Base-by-base conservation (phyloP, 2,329 filamentous ascomycete genomes). In the Colletotrichum plurivorum region DNA sequence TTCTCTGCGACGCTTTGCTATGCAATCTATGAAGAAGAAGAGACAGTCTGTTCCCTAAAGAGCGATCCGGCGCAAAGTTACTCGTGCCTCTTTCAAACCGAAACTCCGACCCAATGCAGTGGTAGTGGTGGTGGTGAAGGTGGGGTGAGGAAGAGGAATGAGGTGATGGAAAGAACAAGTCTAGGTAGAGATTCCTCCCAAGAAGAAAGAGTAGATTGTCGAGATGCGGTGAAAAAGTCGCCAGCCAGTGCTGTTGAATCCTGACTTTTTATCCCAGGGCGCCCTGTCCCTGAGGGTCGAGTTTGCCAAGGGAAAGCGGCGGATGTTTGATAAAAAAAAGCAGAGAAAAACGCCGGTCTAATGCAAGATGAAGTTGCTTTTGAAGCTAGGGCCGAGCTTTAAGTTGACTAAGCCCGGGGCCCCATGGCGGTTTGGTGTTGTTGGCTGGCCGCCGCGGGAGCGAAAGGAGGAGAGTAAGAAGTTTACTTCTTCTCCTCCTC, bases 401-500 rank as follows among this genome's bases (percentile, higher is more conserved):
- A n/a, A 46, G 49, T 36, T 36, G 31, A 36, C 31, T 36, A 36
- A 36, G 31, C 31, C 8, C 31, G 31, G 31, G 8, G 4, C 22
- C 54, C 49, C 22, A 22, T 36, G 39, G 25, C 27, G 9, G 9
- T 25, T 25, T 25, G 22, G 10, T 36, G 31, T 12, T 20, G 31
- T 49, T 53, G 49, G 39, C 59, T 36, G 8, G 49, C 59, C n/a
- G 51, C 49, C 49, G 12, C 22, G 31, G 49, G 22, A 43, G 49
- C 31, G 59, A 54, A 61, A 43, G 49, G 27, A 48, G 15, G 39
- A 43, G 55, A 39, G 63, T 49, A 52, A 60, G 63, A 70, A 49
- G 68, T 27, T 64, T 76, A 74, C 74, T 79, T 77, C 74, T 79
- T 77, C 71, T 79, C 75, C 39, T 82, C 80, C 31, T 81, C 78